Percentiles rank a stretch among this genome's conserved stretches.
phyloP scores from a whole-genome alignment of 2,329 filamentous ascomycete species.

The Cladosporium sp. region DNA sequence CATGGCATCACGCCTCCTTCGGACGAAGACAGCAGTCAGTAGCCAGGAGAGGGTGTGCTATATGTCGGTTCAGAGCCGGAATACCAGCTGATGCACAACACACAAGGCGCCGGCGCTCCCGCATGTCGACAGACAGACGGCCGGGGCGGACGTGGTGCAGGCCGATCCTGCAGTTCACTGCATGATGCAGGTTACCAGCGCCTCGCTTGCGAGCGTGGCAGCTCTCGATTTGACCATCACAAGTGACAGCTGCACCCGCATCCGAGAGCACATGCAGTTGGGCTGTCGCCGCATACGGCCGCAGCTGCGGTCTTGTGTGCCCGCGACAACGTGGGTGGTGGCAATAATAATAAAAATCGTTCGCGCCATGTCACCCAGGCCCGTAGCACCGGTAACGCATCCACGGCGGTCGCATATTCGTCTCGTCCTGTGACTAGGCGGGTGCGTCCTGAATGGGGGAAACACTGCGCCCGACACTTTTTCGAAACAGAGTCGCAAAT shows the following conservation, averaged over 20 bases:
- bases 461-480: background rate
- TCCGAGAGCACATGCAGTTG: constrained; percentile 9
- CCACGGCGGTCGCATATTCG: constrained; percentile 2
- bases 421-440: constrained; percentile 14
- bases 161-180: constrained; percentile 6
- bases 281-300: constrained; percentile 1
- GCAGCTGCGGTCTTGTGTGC: constrained; percentile 9
- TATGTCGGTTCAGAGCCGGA: constrained; percentile 14
- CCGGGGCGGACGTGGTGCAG: background rate
- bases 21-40: background rate
- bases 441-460: background rate
- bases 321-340: constrained; percentile 14
- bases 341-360: background rate
- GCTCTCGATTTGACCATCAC: constrained; percentile 12
- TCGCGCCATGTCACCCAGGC: constrained; percentile 2
- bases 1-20: constrained; percentile 16
- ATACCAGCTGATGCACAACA: constrained; percentile 19
- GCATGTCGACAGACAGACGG: constrained; percentile 2
- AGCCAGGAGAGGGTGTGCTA: constrained; percentile 6
- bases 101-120: constrained; percentile 12
- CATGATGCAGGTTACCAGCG: background rate
- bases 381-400: background rate
- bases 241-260: constrained; percentile 17
- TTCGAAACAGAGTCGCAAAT: background rate
- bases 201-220: constrained; percentile 7